Conservation (phyloP, 441 rosid species). For the Jatropha multifida region DNA sequence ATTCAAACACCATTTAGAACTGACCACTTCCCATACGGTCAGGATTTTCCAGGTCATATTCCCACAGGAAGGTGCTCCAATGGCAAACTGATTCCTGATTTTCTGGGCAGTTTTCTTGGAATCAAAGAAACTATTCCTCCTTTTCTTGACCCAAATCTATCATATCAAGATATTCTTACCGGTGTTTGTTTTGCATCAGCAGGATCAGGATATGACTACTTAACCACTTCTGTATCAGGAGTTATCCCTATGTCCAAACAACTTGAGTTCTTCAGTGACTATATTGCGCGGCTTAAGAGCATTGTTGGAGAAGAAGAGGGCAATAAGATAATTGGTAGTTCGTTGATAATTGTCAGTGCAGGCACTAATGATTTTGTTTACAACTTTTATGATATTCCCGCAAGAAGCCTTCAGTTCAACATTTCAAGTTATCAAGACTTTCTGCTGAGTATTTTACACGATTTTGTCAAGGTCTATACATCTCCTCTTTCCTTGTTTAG, state of each 20-base stretch:
- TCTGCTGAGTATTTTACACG: background rate
- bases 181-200: constrained; percentile 63
- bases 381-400: background rate
- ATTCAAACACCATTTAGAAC: constrained; percentile 18
- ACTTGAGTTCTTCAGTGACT: constrained; percentile 34
- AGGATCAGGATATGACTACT: constrained; percentile 53
- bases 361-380: constrained; percentile 45
- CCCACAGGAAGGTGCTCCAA: constrained; percentile 42
- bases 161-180: constrained; percentile 34
- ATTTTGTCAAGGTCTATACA: background rate
- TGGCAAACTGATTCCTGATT: constrained; percentile 41
- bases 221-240: constrained; percentile 28
- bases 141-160: constrained; percentile 45
- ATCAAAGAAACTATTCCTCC: constrained; percentile 52
- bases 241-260: constrained; percentile 38
- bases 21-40: constrained; percentile 37
- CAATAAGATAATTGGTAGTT: constrained; percentile 31
- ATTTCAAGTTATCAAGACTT: background rate
- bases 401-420: background rate
- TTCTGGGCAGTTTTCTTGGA: constrained; percentile 33
- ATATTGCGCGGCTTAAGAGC: constrained; percentile 32
- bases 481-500: background rate
- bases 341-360: constrained; percentile 42
- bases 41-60: constrained; percentile 26
- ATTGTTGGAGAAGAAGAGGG: constrained; percentile 42